Evolutionary conservation across 352 stramenopile species (phyloP).

Genomic region (Hyphochytrium catenoides): DNA sequence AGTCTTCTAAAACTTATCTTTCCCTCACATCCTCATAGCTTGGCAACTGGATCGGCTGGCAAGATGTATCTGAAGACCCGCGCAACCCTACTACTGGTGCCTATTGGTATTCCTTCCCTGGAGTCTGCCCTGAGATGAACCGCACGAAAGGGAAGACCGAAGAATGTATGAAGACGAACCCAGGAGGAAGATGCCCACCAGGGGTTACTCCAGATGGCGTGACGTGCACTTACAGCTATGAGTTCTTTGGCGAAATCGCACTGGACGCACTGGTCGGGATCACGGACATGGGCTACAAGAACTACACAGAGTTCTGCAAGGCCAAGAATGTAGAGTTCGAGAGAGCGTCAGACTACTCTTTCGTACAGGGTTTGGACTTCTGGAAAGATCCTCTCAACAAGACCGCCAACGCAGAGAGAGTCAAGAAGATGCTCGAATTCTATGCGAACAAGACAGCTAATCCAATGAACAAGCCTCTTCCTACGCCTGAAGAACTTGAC

Average conservation of each 20-base stretch:
- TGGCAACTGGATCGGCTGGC: too few species aligned
- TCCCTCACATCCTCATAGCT: too few species aligned
- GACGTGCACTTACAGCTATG: constrained; percentile 32
- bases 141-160: constrained; percentile 19
- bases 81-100: too few species aligned
- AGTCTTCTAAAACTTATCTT: too few species aligned
- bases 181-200: constrained; percentile 11
- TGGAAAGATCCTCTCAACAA: constrained; percentile 19
- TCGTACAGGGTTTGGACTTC: constrained; percentile 17
- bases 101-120: constrained; percentile 48
- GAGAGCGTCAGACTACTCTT: background rate
- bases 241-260: constrained; percentile 22
- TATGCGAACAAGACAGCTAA: constrained; percentile 14
- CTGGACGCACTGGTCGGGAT: constrained; percentile 38
- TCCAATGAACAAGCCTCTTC: constrained; percentile 23
- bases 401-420: constrained; percentile 13
- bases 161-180: constrained; percentile 4
- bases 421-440: constrained; percentile 15
- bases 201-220: constrained; percentile 12
- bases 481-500: constrained; percentile 11
- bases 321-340: constrained; percentile 14
- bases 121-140: constrained; percentile 17
- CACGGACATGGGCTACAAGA: constrained; percentile 22
- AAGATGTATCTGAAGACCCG: too few species aligned
- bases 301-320: constrained; percentile 27